phyloP scores from a whole-genome alignment of 148 eudicot species.

The Vaccinium vitisidaea region DNA sequence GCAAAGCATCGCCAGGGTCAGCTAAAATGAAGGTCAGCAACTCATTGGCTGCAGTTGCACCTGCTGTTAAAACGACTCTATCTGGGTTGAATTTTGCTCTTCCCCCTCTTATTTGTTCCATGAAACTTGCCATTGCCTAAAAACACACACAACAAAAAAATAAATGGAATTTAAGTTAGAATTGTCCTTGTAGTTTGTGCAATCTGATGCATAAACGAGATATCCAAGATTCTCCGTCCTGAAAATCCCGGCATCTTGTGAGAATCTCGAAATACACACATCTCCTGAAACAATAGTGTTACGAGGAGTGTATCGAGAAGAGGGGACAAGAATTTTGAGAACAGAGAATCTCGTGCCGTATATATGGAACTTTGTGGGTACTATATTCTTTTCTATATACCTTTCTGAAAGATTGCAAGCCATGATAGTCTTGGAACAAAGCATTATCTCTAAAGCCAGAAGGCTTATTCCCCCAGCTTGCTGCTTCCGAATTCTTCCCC shows the following conservation, averaged over 20 bases:
- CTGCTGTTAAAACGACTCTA: slow-evolving; percentile 83
- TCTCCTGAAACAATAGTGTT: not conserved
- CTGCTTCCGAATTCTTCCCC: slow-evolving; percentile 55
- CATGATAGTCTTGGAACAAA: slow-evolving; percentile 96
- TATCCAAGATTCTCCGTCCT: not conserved
- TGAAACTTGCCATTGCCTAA: slow-evolving; percentile 94
- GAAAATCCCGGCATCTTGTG: not conserved
- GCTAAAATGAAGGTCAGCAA: slow-evolving; percentile 85
- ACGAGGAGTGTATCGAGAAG: not conserved
- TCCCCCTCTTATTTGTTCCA: slow-evolving; percentile 91
- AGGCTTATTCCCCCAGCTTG: slow-evolving; percentile 41
- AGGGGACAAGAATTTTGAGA: not conserved
- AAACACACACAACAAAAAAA: not conserved
- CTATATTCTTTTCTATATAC: slow-evolving; percentile 57
- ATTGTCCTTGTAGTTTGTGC: not conserved
- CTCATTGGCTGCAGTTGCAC: slow-evolving; percentile 94
- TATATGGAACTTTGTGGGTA: not conserved
- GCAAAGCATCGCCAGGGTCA: slow-evolving; percentile 81
- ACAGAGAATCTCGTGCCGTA: not conserved
- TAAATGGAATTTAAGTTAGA: not conserved
- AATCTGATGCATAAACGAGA: not conserved
- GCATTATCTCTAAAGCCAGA: slow-evolving; percentile 86
- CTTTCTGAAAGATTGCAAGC: slow-evolving; percentile 75
- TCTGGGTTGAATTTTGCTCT: slow-evolving; percentile 68
- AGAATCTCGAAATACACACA: not conserved